Evolutionary conservation across 2,329 filamentous ascomycete genomes (phyloP), one percentile per base, ranked within the genome.

Genomic region (Pseudogymnoascus sp.): DNA sequence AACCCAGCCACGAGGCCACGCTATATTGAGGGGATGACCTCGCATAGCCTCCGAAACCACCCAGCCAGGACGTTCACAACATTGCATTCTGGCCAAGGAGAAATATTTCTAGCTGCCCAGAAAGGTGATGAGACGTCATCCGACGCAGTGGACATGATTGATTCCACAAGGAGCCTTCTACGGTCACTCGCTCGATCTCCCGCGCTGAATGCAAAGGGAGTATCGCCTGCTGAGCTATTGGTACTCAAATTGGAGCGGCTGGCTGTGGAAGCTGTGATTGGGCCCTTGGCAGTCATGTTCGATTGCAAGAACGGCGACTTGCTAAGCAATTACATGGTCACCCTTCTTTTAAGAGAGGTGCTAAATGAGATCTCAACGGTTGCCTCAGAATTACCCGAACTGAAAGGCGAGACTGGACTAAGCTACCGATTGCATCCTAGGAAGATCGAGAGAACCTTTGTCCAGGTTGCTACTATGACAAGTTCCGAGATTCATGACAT

Each of bases 271-370:
- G 84, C 86, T 59, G 81, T 94, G 28, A 84, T 95, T 62, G 92
- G 96, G 67, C 87, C 93, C 0, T 78, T 97, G 4, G 92, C 91
- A 3, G 87, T 90, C 1, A 77, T 96, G 7, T 81, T 95, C 61
- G 89, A 95, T 69, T 84, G 87, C 68, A 81, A 83, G 28, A 96
- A 95, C 72, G 84, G 88, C 47, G 79, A 85, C 56, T 75, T 97
- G 0, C 75, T 89, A 6, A 81, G 83, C 69, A 92, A 92, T 74
- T 80, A 79, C 65, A 78, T 83, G 40, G 80, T 90, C 0, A 84
- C 83, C 14, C 79, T 82, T 42, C 80, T 90, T 47, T 88, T 93
- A 75, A 81, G 87, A 44, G 77, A 87, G 33, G 80, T 97, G 3
- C 77, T 96, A 2, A 78, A 82, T 10, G 94, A 99, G 74, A 87